Evolutionary conservation across 2,329 filamentous ascomycete genomes (phyloP), one percentile per base, ranked within the genome.

Genomic region (Diplodia seriata): DNA sequence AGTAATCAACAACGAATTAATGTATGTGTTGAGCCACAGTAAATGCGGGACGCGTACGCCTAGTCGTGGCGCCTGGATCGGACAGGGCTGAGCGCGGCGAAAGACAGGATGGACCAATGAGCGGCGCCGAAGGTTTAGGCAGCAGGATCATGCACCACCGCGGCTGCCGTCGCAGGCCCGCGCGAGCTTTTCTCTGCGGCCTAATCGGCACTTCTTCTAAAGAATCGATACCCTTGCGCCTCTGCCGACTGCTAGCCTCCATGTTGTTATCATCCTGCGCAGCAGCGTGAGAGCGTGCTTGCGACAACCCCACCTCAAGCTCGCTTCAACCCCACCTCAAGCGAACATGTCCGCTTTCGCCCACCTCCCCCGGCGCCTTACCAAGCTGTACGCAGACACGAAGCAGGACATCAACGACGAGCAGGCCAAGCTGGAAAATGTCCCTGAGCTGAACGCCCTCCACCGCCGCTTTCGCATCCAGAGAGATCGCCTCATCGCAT

Each of bases 391-490:
- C 77, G 90, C 91, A 72, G 91, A 94, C 81, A 92, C 91, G 68
- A 94, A 94, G 76, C 90, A 88, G 72, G 89, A 91, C 77, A 91
- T 91, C 71, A 88, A 91, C 75, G 65, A 85, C 84, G 71, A 89
- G 84, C 78, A 87, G 76, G 73, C 87, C 75, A 73, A 80, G 81
- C 86, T 73, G 82, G 90, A 74, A 84, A 89, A 75, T n/a, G 77
- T 76, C 56, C 90, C 90, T 29, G 90, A 92, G 71, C 87, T 91
- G 75, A 88, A 89, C 74, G 85, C 86, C 18, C 81, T 94, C 38
- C 90, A 93, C 76, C 89, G 90, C 70, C 92, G 92, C 76, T 86
- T 93, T 71, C 87, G 90, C 70, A 93, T 93, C 72, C 91, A 94
- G 74, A 92, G 92, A 76, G 90, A 93, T 80, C 85, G 91, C 18